These are phyloP conservation scores for Chaetomiaceae sp. DNA, from an alignment of 2,329 filamentous ascomycete genomes.

Conservation along the genomic window DNA sequence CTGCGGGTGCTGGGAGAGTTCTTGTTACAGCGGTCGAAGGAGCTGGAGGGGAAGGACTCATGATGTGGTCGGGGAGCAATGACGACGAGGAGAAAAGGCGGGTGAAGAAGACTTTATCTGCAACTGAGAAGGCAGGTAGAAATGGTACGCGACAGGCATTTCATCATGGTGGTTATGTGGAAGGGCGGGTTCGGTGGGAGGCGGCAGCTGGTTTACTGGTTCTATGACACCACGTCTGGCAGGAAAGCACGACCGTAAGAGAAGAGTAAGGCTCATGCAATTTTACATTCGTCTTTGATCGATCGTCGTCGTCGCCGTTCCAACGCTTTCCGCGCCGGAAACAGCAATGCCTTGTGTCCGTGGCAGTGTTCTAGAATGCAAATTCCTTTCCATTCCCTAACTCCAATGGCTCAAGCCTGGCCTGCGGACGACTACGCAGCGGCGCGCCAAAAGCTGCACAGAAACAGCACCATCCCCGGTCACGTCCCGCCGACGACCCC, in stretches of 20 bases:
- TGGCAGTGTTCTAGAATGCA: conserved; percentile 24
- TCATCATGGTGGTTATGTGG: neutral
- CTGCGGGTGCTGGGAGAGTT: conserved; percentile 65
- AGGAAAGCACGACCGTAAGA: neutral
- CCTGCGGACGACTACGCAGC: conserved; percentile 12
- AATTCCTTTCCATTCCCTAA: conserved; percentile 26
- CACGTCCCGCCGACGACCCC: conserved; percentile 22
- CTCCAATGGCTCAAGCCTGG: conserved; percentile 15
- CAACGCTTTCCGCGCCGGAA: conserved; percentile 6
- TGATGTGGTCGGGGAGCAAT: neutral
- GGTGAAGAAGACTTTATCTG: too few species aligned
- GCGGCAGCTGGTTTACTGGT: neutral
- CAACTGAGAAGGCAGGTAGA: too few species aligned
- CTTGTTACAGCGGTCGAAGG: conserved; percentile 60
- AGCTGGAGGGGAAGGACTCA: conserved; percentile 44
- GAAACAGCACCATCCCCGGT: conserved; percentile 7
- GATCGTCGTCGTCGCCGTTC: conserved; percentile 5
- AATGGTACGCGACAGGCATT: too few species aligned
- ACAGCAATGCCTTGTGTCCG: conserved; percentile 8
- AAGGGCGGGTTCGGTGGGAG: neutral
- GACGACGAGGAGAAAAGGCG: too few species aligned
- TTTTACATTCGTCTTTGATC: conserved; percentile 10
- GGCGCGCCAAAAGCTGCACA: conserved; percentile 17
- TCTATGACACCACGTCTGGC: conserved; percentile 5
- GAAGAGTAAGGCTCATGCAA: conserved; percentile 11